These are phyloP conservation scores for Colletotrichum gigasporum DNA, from an alignment of 2,329 filamentous ascomycete species.

Conservation along the genomic window DNA sequence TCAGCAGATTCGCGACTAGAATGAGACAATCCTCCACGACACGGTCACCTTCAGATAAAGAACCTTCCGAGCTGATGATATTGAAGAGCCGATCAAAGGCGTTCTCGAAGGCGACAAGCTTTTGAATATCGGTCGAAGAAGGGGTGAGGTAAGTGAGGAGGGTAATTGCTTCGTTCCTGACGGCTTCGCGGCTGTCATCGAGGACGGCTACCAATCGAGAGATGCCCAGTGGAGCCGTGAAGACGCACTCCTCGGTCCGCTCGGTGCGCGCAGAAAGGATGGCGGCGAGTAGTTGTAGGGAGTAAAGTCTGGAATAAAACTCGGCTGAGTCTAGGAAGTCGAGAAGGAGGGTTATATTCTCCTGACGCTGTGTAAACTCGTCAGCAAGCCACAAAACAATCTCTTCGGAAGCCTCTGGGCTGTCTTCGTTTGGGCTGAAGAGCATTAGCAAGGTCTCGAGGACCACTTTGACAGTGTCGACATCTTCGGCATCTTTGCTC, in stretches of 20 bases:
- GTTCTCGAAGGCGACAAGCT: constrained; percentile 94
- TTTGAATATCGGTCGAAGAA: constrained; percentile 88
- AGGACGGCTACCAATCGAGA: constrained; percentile 85
- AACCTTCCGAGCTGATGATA: constrained; percentile 84
- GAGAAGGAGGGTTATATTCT: constrained; percentile 91
- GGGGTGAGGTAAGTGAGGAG: constrained; percentile 90
- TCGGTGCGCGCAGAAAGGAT: constrained; percentile 88
- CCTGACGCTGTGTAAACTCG: constrained; percentile 96
- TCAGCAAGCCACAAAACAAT: constrained; percentile 96
- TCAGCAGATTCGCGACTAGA: constrained; percentile 86
- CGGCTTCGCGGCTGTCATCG: constrained; percentile 85
- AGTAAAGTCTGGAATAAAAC: constrained; percentile 92
- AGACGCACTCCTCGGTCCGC: constrained; percentile 92
- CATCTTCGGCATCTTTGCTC: constrained; percentile 89
- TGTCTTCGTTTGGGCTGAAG: constrained; percentile 76
- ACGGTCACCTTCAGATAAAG: constrained; percentile 82
- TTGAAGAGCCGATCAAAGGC: constrained; percentile 88
- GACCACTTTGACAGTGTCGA: constrained; percentile 94
- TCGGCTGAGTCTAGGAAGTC: constrained; percentile 88
- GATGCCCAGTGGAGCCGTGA: constrained; percentile 88
- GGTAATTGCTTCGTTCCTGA: constrained; percentile 88
- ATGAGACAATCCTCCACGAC: constrained; percentile 94
- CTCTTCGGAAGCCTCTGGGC: constrained; percentile 94
- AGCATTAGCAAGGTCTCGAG: constrained; percentile 96
- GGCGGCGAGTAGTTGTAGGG: constrained; percentile 86